Evolutionary conservation across 768 basidiomycete genomes (phyloP).

Genomic region (Leccinum variicolor): DNA sequence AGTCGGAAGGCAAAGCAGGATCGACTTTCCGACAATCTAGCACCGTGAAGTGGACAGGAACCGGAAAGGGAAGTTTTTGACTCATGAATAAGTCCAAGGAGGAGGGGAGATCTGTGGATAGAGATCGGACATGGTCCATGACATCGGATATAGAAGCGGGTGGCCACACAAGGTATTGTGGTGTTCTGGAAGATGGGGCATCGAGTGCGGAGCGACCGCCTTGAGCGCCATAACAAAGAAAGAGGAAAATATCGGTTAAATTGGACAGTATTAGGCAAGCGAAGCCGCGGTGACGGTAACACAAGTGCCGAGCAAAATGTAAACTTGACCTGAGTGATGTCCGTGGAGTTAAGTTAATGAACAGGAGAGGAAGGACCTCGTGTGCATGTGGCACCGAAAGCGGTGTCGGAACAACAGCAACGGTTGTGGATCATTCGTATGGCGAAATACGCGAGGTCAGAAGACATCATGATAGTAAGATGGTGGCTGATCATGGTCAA

Average conservation of each 20-base stretch:
- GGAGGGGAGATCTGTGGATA: slow-evolving; percentile 15
- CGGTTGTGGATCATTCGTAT: slow-evolving; percentile 19
- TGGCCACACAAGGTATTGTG: slow-evolving; percentile 5
- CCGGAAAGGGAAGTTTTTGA: slow-evolving; percentile 20
- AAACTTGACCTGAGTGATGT: slow-evolving; percentile 31
- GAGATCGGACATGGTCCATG: slow-evolving; percentile 16
- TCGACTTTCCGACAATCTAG: slow-evolving; percentile 38
- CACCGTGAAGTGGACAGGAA: slow-evolving; percentile 21
- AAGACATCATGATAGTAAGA: slow-evolving; percentile 8
- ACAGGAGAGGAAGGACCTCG: slow-evolving; percentile 34
- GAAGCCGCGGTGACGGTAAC: slow-evolving; percentile 37
- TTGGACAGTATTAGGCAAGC: slow-evolving; percentile 28
- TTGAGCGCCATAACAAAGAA: slow-evolving; percentile 30
- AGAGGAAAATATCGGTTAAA: slow-evolving; percentile 31
- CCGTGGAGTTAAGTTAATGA: slow-evolving; percentile 39
- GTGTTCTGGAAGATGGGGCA: slow-evolving; percentile 21
- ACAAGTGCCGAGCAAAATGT: slow-evolving; percentile 32
- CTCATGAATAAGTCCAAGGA: slow-evolving; percentile 12
- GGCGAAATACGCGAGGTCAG: slow-evolving; percentile 9
- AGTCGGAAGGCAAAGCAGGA: slow-evolving; percentile 28
- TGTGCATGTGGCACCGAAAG: slow-evolving; percentile 33
- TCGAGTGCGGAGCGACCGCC: slow-evolving; percentile 24
- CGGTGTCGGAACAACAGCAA: slow-evolving; percentile 27
- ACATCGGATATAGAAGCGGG: slow-evolving; percentile 14
- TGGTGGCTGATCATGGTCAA: slow-evolving; percentile 12